phyloP scores from a whole-genome alignment of 306 rosid species.

The Ammopiptanthus mongolicus region DNA sequence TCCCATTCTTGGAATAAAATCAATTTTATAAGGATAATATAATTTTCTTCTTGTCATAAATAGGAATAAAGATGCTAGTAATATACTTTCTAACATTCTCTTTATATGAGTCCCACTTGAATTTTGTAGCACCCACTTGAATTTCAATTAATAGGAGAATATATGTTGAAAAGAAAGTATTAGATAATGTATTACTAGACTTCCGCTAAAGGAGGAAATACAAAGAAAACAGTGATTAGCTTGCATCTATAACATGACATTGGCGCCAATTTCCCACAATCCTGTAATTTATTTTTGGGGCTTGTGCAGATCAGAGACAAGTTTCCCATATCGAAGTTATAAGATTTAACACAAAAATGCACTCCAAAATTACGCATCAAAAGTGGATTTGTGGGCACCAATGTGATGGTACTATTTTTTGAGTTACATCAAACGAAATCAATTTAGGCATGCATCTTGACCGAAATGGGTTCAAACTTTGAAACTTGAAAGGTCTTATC shows the following conservation, averaged over 20 bases:
- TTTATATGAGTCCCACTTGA: too few species aligned
- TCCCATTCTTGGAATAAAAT: neutral
- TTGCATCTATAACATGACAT: neutral
- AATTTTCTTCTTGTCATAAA: neutral
- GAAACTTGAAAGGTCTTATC: conserved; percentile 26
- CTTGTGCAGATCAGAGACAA: neutral
- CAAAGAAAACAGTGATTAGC: neutral
- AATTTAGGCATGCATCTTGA: neutral
- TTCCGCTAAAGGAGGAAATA: too few species aligned
- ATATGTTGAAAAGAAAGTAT: too few species aligned
- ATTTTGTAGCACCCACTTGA: too few species aligned
- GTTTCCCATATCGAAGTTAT: neutral
- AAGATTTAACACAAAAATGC: neutral
- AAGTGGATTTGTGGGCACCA: neutral
- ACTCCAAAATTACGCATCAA: neutral
- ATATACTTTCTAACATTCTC: too few species aligned
- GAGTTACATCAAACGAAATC: conserved; percentile 8
- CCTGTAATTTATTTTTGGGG: neutral
- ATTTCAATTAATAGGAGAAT: too few species aligned
- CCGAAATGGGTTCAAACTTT: conserved; percentile 16
- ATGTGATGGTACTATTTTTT: neutral
- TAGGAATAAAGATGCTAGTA: too few species aligned
- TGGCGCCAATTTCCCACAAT: neutral
- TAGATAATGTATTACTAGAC: too few species aligned
- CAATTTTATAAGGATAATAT: neutral